Conservation (phyloP, 1,139 yeast genomes). For the Blastobotrys elegans region DNA sequence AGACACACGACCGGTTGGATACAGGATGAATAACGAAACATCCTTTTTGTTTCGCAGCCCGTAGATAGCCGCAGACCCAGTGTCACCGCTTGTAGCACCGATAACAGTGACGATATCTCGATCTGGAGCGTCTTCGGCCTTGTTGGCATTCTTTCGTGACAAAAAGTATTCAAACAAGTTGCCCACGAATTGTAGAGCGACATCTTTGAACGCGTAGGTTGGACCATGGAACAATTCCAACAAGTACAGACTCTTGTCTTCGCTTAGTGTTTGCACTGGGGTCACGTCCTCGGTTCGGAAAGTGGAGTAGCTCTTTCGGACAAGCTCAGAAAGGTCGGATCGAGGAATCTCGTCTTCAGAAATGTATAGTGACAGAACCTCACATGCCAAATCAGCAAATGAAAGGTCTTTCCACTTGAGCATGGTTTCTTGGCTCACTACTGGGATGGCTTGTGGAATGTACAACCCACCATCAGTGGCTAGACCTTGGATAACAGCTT, state of each 20-base stretch:
- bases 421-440: conserved; percentile 55
- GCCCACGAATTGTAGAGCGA: conserved; percentile 96
- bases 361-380: conserved; percentile 77
- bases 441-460: conserved; percentile 78
- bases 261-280: conserved; percentile 62
- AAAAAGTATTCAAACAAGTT: conserved; percentile 90
- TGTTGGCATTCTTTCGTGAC: conserved; percentile 64
- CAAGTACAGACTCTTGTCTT: conserved; percentile 58
- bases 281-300: conserved; percentile 84
- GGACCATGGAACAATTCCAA: conserved; percentile 98
- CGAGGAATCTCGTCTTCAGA: conserved; percentile 63
- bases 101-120: conserved; percentile 89
- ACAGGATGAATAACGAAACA: conserved; percentile 89
- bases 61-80: conserved; percentile 98
- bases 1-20: conserved; percentile 96
- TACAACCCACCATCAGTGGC: conserved; percentile 96
- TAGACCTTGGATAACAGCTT: conserved; percentile 86
- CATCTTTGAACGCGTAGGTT: conserved; percentile 97
- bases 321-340: conserved; percentile 57
- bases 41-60: conserved; percentile 96
- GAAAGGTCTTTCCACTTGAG: conserved; percentile 65
- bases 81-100: conserved; percentile 99
- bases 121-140: conserved; percentile 47
- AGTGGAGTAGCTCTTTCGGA: conserved; percentile 74
- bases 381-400: conserved; percentile 82